phyloP scores from a whole-genome alignment of 805 yeast genomes.

The Kuraishia ogatae region DNA sequence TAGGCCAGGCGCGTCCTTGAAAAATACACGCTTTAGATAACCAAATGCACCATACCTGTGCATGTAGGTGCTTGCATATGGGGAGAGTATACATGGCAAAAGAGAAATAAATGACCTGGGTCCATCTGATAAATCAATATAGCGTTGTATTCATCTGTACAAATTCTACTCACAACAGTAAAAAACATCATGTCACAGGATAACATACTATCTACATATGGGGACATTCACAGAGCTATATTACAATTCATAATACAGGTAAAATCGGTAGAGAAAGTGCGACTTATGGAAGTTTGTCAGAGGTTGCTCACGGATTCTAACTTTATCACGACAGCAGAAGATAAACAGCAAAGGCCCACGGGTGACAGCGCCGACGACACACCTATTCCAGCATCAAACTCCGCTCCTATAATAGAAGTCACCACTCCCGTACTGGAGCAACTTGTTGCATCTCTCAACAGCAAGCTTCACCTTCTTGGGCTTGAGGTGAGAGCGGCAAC shows the following conservation, averaged over 20 bases:
- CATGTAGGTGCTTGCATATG: not conserved
- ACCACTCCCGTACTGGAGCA: not conserved
- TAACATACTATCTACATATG: not conserved
- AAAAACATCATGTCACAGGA: not conserved
- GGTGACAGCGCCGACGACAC: not conserved
- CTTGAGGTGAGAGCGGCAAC: constrained; percentile 32
- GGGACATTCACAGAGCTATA: constrained; percentile 4
- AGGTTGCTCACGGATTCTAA: not conserved
- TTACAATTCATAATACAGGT: constrained; percentile 5
- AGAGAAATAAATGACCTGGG: too few relatives aligned
- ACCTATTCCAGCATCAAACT: not conserved
- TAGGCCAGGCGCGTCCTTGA: not conserved
- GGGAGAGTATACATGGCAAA: not conserved
- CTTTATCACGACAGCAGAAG: not conserved
- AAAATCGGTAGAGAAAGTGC: not conserved
- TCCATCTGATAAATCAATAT: too few relatives aligned
- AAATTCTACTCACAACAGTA: too few relatives aligned
- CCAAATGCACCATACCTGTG: not conserved
- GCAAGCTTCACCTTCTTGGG: constrained; percentile 25
- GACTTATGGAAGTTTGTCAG: not conserved
- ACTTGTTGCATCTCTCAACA: constrained; percentile 13
- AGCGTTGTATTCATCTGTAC: too few relatives aligned
- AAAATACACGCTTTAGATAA: not conserved
- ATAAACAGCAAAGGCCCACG: not conserved
- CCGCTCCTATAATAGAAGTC: not conserved